Conservation (phyloP, 257 asterid species). For the Forsythia suspensa region DNA sequence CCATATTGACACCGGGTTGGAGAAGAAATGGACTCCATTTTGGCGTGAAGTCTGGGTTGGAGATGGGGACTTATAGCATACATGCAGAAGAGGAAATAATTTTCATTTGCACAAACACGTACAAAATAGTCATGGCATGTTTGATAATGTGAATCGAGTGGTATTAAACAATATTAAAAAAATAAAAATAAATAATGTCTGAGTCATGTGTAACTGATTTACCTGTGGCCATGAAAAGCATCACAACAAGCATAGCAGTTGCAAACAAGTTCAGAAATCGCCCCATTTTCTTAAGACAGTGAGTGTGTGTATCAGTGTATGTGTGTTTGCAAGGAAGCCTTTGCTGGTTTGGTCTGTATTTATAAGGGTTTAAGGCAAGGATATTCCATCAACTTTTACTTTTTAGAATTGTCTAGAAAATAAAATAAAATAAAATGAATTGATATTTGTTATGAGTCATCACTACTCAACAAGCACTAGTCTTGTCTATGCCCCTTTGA, state of each 20-base stretch:
- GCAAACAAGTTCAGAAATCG: slow-evolving; percentile 41
- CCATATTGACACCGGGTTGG: too few relatives aligned
- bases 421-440: background rate
- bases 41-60: too few relatives aligned
- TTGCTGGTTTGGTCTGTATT: slow-evolving; percentile 16
- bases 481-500: too few relatives aligned
- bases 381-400: background rate
- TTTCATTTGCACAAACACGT: too few relatives aligned
- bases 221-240: slow-evolving; percentile 51
- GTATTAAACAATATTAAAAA: too few relatives aligned
- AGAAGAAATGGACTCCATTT: too few relatives aligned
- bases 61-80: too few relatives aligned
- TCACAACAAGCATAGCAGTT: slow-evolving; percentile 38
- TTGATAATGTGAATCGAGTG: too few relatives aligned
- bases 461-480: slow-evolving; percentile 26
- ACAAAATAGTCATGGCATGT: too few relatives aligned
- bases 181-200: too few relatives aligned
- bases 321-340: background rate
- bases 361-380: slow-evolving; percentile 2
- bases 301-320: slow-evolving; percentile 3
- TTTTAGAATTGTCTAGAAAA: too few relatives aligned
- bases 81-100: too few relatives aligned
- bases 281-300: slow-evolving; percentile 30
- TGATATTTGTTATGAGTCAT: slow-evolving; percentile 18
- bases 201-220: background rate